A percentile compares a stretch with the other conserved stretches of the same genome.
Conservation (phyloP, 139 green algal species). For the Coccomyxa sp. region DNA sequence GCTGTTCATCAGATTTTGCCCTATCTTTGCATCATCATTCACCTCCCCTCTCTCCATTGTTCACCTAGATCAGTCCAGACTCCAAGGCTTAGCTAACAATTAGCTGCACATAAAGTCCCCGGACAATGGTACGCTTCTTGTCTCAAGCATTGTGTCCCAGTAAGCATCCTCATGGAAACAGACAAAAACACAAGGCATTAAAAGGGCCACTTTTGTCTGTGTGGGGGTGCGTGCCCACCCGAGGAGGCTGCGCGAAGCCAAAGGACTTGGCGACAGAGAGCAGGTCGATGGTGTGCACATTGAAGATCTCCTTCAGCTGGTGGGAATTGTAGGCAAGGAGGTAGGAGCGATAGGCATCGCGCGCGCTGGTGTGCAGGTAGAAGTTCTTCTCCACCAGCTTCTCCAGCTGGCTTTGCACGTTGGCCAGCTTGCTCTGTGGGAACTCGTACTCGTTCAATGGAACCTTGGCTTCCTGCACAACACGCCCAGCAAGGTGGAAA, state of each 20-base stretch:
- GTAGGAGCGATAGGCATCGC: slow-evolving; percentile 79
- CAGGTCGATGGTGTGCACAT: slow-evolving; percentile 94
- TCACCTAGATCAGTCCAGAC: too few species aligned
- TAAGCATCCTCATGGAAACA: not conserved
- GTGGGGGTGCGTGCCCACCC: slow-evolving; percentile 29
- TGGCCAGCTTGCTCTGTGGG: slow-evolving; percentile 88
- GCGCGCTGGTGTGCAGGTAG: slow-evolving; percentile 88
- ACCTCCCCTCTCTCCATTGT: not conserved
- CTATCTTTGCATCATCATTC: slow-evolving; percentile 2
- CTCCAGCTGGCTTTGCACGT: slow-evolving; percentile 96
- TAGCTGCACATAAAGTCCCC: too few species aligned
- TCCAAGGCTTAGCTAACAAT: too few species aligned
- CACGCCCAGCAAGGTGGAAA: not conserved
- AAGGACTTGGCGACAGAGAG: slow-evolving; percentile 84
- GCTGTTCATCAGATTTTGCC: slow-evolving; percentile 1
- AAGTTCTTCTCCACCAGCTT: slow-evolving; percentile 99
- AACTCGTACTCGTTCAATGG: slow-evolving; percentile 99
- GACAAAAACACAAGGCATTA: not conserved
- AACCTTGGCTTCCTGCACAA: slow-evolving; percentile 40
- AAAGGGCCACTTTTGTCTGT: not conserved
- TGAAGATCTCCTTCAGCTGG: slow-evolving; percentile 94
- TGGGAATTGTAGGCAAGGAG: slow-evolving; percentile 97
- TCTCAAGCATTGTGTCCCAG: not conserved
- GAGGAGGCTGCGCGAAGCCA: slow-evolving; percentile 83
- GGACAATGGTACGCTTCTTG: not conserved